Percentiles rank a stretch among this genome's conserved stretches.
phyloP scores from a whole-genome alignment of 2,329 filamentous ascomycete genomes.

The Trichoderma harzianum region DNA sequence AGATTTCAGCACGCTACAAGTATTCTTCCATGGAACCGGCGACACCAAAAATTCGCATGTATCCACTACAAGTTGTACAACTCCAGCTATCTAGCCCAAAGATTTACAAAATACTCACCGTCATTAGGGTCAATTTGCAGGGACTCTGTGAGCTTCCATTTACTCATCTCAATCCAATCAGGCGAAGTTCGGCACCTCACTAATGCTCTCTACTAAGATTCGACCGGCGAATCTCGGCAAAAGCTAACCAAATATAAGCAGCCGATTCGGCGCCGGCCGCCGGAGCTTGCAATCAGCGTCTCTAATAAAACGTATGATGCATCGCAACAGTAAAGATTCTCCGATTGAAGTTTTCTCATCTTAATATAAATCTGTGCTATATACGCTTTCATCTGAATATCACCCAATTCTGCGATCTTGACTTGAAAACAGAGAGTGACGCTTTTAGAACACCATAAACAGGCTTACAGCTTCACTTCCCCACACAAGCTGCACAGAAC shows the following conservation, averaged over 20 bases:
- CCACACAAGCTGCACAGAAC: neutral
- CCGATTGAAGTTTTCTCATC: neutral
- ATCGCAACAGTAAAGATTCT: neutral
- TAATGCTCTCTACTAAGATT: neutral
- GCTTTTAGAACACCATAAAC: neutral
- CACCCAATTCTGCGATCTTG: neutral
- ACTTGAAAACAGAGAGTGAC: neutral
- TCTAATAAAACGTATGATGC: slow-evolving; percentile 2
- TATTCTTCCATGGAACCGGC: neutral
- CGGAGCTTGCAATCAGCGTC: neutral
- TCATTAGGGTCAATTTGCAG: neutral
- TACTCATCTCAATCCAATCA: neutral
- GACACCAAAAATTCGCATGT: neutral
- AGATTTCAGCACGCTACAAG: neutral
- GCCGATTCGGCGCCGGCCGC: slow-evolving; percentile 1
- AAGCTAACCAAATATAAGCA: neutral
- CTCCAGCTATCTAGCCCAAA: neutral
- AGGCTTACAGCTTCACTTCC: neutral
- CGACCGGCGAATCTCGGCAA: neutral
- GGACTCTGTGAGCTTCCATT: neutral
- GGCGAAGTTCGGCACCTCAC: neutral
- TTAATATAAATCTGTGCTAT: neutral
- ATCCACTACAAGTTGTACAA: neutral
- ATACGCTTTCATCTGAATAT: neutral
- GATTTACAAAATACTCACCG: neutral